phyloP scores from a whole-genome alignment of 192 early-diverging fungal species.

The Backusella australiensis region DNA sequence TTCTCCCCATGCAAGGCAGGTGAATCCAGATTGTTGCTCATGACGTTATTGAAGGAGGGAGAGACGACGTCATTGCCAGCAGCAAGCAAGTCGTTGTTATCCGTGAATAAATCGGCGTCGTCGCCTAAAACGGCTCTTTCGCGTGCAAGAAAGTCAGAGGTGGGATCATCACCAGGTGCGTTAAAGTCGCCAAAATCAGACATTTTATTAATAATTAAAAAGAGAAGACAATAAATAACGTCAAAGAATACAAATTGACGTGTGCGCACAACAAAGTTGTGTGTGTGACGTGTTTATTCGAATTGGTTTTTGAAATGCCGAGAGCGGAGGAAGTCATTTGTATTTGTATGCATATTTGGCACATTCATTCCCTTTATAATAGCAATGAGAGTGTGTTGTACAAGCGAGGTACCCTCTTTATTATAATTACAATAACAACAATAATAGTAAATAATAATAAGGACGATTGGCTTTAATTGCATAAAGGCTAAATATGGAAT shows the following conservation, averaged over 20 bases:
- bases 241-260: neutral
- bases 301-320: neutral
- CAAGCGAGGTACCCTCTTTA: too few species aligned
- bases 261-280: neutral
- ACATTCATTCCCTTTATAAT: too few species aligned
- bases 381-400: too few species aligned
- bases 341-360: neutral
- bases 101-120: constrained; percentile 63
- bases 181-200: constrained; percentile 45
- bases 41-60: neutral
- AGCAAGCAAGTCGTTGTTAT: neutral
- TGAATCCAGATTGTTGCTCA: neutral
- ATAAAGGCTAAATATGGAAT: neutral
- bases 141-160: constrained; percentile 73
- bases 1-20: neutral
- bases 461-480: neutral
- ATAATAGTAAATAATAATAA: too few species aligned
- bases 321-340: neutral
- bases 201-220: constrained; percentile 19
- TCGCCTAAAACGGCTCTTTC: constrained; percentile 71
- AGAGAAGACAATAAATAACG: neutral
- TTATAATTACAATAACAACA: too few species aligned
- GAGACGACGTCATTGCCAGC: neutral
- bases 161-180: constrained; percentile 54
- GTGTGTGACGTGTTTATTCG: neutral